Conservation (phyloP, 2,329 filamentous ascomycete genomes). For the Neocucurbitaria cava region DNA sequence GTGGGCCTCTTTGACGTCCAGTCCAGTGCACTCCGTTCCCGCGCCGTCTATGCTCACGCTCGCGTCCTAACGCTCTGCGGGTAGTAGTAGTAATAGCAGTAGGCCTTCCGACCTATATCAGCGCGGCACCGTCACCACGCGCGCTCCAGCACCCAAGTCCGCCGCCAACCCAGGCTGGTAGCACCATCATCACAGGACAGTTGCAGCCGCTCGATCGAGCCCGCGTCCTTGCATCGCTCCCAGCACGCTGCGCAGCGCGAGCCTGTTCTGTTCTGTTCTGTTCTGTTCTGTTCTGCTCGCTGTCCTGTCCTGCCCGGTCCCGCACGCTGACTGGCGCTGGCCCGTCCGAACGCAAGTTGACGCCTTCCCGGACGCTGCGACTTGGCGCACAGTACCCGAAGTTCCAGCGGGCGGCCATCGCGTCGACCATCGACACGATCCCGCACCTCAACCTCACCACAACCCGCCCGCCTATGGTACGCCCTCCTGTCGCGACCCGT, state of each 20-base stretch:
- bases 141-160: not conserved
- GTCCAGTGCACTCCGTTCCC: conserved; percentile 10
- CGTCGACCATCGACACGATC: not conserved
- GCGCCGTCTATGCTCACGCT: conserved; percentile 2
- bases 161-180: no score
- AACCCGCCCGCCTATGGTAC: conserved; percentile 31
- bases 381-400: not conserved
- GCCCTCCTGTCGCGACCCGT: conserved; percentile 25
- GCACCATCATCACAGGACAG: not conserved
- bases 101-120: not conserved
- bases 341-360: not conserved
- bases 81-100: no score
- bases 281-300: not conserved
- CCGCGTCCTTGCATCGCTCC: not conserved
- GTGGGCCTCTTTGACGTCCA: conserved; percentile 10
- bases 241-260: not conserved
- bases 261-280: not conserved
- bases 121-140: conserved; percentile 9
- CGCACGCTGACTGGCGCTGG: not conserved
- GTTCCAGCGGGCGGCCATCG: not conserved
- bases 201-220: not conserved
- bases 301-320: not conserved
- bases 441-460: conserved; percentile 1
- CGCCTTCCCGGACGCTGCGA: not conserved
- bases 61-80: not conserved